Evolutionary conservation across 257 asterid genomes (phyloP).

Genomic region (Craterostigma plantagineum): DNA sequence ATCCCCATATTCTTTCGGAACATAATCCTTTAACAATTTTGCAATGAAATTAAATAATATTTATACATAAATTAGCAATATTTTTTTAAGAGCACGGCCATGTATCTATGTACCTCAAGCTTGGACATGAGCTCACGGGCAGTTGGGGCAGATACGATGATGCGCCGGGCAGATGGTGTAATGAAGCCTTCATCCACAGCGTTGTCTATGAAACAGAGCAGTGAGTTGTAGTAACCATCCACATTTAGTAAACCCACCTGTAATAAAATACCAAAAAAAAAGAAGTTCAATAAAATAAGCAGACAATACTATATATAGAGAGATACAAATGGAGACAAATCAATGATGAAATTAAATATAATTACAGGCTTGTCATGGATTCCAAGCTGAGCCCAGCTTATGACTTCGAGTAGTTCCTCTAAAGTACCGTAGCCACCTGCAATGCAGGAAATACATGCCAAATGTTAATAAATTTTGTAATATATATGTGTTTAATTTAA

Average conservation of each 20-base stretch:
- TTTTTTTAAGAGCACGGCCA: background rate
- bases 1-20: background rate
- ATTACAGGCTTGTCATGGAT: conserved; percentile 56
- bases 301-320: background rate
- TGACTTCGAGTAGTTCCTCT: conserved; percentile 38
- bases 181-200: conserved; percentile 46
- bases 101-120: conserved; percentile 27
- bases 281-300: background rate
- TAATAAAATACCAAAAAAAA: background rate
- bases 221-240: conserved; percentile 35
- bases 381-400: conserved; percentile 50
- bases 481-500: too few relatives aligned
- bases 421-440: conserved; percentile 51
- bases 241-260: conserved; percentile 44
- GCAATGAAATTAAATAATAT: background rate
- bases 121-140: conserved; percentile 30
- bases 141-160: conserved; percentile 27
- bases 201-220: conserved; percentile 37
- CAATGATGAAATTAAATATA: background rate
- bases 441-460: background rate
- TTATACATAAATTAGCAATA: too few relatives aligned
- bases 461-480: background rate
- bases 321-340: background rate
- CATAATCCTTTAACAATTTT: background rate
- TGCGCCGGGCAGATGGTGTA: conserved; percentile 19